Base-by-base conservation (phyloP, 2,329 filamentous ascomycete species). In the Colletotrichum plurivorum region DNA sequence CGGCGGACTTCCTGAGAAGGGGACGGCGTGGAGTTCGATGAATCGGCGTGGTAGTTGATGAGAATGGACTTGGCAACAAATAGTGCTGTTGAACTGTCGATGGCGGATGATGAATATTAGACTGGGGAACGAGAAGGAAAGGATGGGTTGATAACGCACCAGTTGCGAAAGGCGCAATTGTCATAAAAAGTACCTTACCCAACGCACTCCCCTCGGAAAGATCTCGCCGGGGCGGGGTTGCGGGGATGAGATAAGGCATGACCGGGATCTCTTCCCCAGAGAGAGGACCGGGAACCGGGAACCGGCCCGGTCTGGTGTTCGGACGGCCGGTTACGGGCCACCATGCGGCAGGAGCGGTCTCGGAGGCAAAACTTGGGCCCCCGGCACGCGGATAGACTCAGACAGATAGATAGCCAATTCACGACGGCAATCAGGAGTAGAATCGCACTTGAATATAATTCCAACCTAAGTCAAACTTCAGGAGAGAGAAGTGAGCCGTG, bases 251-350 rank as follows among this genome's bases (percentile, higher is more conserved):
- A 69, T 69, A 69, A 69, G 51, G 43, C 55, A 43, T 45, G 67
- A 67, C 67, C 62, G 62, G 67, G 67, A 53, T 67, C 25, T 39
- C 45, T 56, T 55, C 39, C 27, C 62, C 55, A 60, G 57, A 39
- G 22, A 22, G 31, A 61, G 41, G 18, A 69, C 66, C 66, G 55
- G 66, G 27, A 56, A 69, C 66, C 66, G 55, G 66, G 60, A 45
- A 66, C 67, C 67, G 67, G 67, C 62, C 67, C 67, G 67, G 67
- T 69, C 51, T 63, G 52, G 52, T 27, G 15, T 36, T 31, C 45
- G 55, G 62, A 22, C 25, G 18, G 55, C 55, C 56, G 55, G 49
- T 31, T 51, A 52, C 45, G n/a, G 51, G 25, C 18, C 46, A 60
- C 31, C 10, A 9, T 41, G 57, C 45, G 57, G 57, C 25, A 52